phyloP scores from a whole-genome alignment of 257 asterid species.

The Craterostigma plantagineum region DNA sequence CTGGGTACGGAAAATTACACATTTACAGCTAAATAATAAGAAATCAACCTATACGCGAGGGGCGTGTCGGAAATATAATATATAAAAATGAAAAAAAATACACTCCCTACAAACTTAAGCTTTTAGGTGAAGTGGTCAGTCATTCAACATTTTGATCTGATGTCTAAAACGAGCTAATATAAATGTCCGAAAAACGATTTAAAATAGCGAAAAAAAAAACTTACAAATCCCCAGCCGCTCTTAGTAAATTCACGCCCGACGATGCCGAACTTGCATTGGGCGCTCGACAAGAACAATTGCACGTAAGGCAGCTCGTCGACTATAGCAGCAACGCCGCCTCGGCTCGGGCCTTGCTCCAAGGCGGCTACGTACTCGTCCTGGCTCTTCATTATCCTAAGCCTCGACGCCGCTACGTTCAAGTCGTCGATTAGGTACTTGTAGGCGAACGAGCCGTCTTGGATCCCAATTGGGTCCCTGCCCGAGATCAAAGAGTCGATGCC shows the following conservation, averaged over 20 bases:
- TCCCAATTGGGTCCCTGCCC: constrained; percentile 61
- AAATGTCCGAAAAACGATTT: no score
- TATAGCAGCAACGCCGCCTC: constrained; percentile 82
- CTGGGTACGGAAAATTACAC: no score
- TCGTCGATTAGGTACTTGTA: constrained; percentile 51
- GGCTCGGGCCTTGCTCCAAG: constrained; percentile 44
- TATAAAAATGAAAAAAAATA: no score
- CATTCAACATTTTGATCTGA: no score
- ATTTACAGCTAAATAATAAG: no score
- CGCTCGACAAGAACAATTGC: constrained; percentile 50
- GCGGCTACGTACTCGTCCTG: constrained; percentile 36
- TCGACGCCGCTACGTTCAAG: constrained; percentile 40
- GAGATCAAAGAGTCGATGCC: constrained; percentile 65
- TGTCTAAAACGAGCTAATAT: no score
- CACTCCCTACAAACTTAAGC: no score
- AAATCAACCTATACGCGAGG: no score
- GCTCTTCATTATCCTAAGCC: constrained; percentile 42
- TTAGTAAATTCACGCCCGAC: constrained; percentile 84
- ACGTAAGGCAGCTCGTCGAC: constrained; percentile 89
- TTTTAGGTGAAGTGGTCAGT: no score
- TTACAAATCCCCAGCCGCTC: constrained; percentile 95
- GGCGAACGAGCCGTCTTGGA: constrained; percentile 85
- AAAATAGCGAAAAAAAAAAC: constrained; percentile 11
- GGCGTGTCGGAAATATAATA: no score
- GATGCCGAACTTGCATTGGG: constrained; percentile 43